Percentiles rank a stretch among this genome's conserved stretches.
These are phyloP conservation scores for Triangularia verruculosa DNA, from an alignment of 2,329 filamentous ascomycete genomes.

Conservation along the genomic window DNA sequence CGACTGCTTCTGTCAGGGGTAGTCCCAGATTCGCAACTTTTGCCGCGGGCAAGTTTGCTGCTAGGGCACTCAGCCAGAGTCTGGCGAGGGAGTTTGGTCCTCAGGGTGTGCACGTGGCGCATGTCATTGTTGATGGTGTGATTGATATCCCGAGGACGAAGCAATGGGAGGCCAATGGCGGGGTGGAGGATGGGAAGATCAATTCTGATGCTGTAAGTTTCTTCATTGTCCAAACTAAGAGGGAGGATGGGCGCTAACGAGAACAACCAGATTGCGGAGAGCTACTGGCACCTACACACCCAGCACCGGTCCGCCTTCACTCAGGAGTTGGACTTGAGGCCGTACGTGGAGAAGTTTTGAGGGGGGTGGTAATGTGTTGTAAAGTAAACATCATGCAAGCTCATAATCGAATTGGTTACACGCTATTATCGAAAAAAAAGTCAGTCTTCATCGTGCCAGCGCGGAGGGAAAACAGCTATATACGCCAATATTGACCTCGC, in stretches of 20 bases:
- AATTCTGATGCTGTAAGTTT: constrained; percentile 67
- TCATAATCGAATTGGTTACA: not conserved
- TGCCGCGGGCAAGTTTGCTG: constrained; percentile 75
- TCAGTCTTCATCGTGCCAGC: not conserved
- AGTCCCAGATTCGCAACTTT: constrained; percentile 68
- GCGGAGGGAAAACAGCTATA: not conserved
- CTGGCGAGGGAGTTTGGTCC: constrained; percentile 82
- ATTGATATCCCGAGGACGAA: constrained; percentile 77
- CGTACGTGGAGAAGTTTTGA: constrained; percentile 81
- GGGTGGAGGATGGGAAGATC: constrained; percentile 61
- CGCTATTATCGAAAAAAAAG: not conserved
- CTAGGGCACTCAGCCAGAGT: constrained; percentile 69
- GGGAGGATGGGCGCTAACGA: constrained; percentile 1
- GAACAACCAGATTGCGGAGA: constrained; percentile 68
- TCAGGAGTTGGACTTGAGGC: constrained; percentile 76
- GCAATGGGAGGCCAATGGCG: constrained; percentile 44
- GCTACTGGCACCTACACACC: constrained; percentile 80
- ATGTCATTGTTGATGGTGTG: constrained; percentile 78
- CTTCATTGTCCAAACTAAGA: not conserved
- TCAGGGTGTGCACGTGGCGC: constrained; percentile 77
- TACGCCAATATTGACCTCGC: not conserved
- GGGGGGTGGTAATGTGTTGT: not conserved
- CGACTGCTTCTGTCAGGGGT: constrained; percentile 75
- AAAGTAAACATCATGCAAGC: not conserved
- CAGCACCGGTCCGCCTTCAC: constrained; percentile 78